Evolutionary conservation across 179 eudicot species (phyloP), one percentile per base, ranked within the genome.

Genomic region (Drosera spatulata): DNA sequence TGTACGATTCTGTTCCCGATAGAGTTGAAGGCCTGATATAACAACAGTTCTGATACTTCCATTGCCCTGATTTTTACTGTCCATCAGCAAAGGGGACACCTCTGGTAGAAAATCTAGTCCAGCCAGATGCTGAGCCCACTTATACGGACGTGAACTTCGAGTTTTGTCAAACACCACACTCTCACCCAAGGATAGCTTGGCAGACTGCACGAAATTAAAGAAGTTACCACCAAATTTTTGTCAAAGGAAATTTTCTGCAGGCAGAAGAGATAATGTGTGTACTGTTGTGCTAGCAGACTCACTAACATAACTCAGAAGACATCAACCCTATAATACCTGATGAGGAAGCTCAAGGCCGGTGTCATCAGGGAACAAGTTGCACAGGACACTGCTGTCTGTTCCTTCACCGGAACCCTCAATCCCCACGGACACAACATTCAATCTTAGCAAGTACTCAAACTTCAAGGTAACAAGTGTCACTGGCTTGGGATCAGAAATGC

Each of bases 101-200:
- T 88, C 97, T n/a, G 97, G 97, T 80, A 91, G 62, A 77, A 91
- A 80, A 66, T 91, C 97, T 41, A 85, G 85, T 70, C 97, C 97
- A 33, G 88, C 95, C 79, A 91, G 70, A 77, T 91, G 96, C 68
- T 91, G 97, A 62, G 76, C 96, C 97, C 97, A 91, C 67, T 82
- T 88, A 73, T 88, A 91, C 53, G 97, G 97, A 33, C 95, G 91
- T 68, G 80, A 74, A 41, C 69, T 63, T 68, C 77, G 74, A 65
- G 43, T 79, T 75, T 82, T 83, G 76, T 91, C 91, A 68, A 83
- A 88, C 50, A 62, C 70, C 59, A 69, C 67, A 61, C 70, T 74
- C 75, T 82, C 75, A 52, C 86, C 96, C 67, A 76, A 41, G 62
- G 59, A 50, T 38, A 91, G 87, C 79, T 88, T 91, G 15, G 95